Base-by-base conservation (phyloP, 1,284 basidiomycete species). In the Ceratobasidium sp. region DNA sequence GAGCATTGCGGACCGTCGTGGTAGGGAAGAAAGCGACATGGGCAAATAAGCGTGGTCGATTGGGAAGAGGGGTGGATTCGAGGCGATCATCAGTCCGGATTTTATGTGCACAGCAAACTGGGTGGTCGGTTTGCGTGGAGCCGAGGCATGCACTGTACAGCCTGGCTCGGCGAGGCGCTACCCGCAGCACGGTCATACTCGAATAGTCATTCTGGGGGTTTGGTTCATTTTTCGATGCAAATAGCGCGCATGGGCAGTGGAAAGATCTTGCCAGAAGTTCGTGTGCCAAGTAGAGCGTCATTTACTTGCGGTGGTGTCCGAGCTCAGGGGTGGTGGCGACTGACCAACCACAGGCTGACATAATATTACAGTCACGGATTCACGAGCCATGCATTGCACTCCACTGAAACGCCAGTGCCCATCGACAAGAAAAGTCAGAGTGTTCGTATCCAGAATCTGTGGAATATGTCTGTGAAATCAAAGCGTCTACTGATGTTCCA, bases 21-120 rank as follows among this genome's bases (percentile, higher is more conserved):
- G 67, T 58, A 58, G 45, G n/a, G 53, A 59, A 30, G 43, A 43
- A 16, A 46, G 28, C 16, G 67, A 55, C 67, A 71, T 71, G 57
- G 16, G 39, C 36, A 34, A 34, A 32, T 34, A 18, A 39, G 67
- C 12, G 34, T 36, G 21, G 57, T 16, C 26, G 26, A 53, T 43
- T 52, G 12, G 34, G 1, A 39, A 26, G 32, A 28, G 21, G 5
- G 52, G 9, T 5, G 21, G 30, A 14, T 23, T 48, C 12, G 48
- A 52, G 62, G 21, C 41, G 55, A 58, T 58, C 48, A 50, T 36
- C 50, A 55, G 3, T 26, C 46, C 46, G 30, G 43, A 43, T 30
- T 67, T 43, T 67, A 67, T 67, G 39, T 67, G 52, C 64, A 67
- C 64, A 55, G 64, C 64, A 52, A 43, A 23, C 23, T 26, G 59